Conservation (phyloP, 163 green algal species). For the Prototheca wickerhamii region DNA sequence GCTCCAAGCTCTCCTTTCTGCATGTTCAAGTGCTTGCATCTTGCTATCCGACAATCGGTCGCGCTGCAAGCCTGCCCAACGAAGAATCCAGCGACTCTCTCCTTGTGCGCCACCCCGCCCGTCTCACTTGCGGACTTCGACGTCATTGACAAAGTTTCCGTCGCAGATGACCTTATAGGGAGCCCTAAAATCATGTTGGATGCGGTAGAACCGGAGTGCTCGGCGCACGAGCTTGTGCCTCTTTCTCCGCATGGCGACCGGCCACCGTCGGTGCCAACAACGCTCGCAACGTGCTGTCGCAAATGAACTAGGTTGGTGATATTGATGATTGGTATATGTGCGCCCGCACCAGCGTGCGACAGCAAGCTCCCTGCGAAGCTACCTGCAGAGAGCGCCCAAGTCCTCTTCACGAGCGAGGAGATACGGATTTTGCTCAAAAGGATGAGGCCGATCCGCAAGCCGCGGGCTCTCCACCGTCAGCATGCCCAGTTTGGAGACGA, state of each 20-base stretch:
- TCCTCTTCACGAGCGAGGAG: too few relatives aligned
- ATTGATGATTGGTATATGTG: too few relatives aligned
- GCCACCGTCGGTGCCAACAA: neutral
- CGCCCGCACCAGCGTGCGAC: too few relatives aligned
- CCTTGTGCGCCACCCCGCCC: neutral
- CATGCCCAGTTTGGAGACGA: too few relatives aligned
- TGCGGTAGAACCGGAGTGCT: constrained; percentile 60
- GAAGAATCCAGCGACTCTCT: neutral
- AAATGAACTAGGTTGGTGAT: too few relatives aligned
- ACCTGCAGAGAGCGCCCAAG: too few relatives aligned
- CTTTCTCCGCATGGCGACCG: constrained; percentile 56
- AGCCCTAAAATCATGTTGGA: constrained; percentile 63
- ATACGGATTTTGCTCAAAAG: too few relatives aligned
- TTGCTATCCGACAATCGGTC: neutral
- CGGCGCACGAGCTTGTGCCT: constrained; percentile 73
- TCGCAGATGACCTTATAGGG: constrained; percentile 78
- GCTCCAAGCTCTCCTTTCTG: constrained; percentile 48
- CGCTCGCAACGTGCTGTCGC: too few relatives aligned
- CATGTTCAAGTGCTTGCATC: neutral
- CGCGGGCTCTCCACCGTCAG: too few relatives aligned
- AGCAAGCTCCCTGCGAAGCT: too few relatives aligned
- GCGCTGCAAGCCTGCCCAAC: neutral
- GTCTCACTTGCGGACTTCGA: constrained; percentile 47
- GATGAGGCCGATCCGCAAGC: too few relatives aligned
- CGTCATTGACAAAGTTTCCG: constrained; percentile 74